Conservation (phyloP, 2,329 filamentous ascomycete species). For the Penicillium sp. region DNA sequence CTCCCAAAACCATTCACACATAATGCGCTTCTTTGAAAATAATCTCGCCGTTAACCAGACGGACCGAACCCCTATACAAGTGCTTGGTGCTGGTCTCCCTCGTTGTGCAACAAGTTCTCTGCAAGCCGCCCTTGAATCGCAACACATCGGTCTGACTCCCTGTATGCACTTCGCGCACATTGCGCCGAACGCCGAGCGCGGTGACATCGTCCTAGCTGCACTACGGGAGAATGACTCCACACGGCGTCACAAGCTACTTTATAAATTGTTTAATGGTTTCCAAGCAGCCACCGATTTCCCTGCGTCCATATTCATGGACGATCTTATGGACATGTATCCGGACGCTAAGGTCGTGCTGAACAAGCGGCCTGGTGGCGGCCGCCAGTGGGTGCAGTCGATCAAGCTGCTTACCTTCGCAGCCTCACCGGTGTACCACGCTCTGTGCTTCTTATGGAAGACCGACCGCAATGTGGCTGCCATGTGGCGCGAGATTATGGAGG, state of each 20-base stretch:
- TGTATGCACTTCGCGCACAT: constrained; percentile 6
- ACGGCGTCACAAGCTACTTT: constrained; percentile 9
- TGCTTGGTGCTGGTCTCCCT: constrained; percentile 1
- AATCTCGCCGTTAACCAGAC: background rate
- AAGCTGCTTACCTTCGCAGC: background rate
- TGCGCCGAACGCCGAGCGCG: constrained; percentile 1
- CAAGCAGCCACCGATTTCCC: constrained; percentile 7
- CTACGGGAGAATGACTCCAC: background rate
- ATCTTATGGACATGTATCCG: constrained; percentile 15
- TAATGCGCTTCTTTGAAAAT: constrained; percentile 2
- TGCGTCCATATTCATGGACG: constrained; percentile 5
- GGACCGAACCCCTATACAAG: background rate
- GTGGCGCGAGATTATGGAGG: background rate
- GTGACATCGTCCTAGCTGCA: constrained; percentile 1
- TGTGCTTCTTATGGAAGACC: constrained; percentile 13
- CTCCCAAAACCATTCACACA: too few relatives aligned
- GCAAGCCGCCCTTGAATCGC: constrained; percentile 6
- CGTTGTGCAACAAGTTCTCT: constrained; percentile 6
- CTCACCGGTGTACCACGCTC: background rate
- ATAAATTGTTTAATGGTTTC: constrained; percentile 8
- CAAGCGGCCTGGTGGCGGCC: constrained; percentile 5
- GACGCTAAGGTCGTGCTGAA: constrained; percentile 7
- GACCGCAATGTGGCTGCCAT: constrained; percentile 9
- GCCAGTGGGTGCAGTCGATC: constrained; percentile 8
- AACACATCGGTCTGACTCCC: background rate